Base-by-base conservation (phyloP, 345 rosid genomes). In the Syzygium jambos region DNA sequence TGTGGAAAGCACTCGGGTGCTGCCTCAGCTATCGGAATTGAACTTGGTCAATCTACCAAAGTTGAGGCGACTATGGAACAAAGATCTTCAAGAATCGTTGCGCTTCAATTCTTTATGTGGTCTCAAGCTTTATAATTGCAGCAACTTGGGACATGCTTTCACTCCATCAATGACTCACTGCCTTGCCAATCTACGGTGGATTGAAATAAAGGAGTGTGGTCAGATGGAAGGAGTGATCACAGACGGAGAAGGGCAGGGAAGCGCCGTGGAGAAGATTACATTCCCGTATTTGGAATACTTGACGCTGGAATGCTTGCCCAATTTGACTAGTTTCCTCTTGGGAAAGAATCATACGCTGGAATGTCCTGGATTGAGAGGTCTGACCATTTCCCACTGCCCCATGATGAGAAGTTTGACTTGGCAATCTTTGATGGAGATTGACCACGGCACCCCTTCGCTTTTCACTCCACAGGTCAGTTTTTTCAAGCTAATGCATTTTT, bases 201-300 rank as follows among this genome's bases (percentile, higher is more conserved):
- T 52, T 14, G 4, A 52, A 11, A 52, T 56, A 56, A 56, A 56
- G 0, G 27, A 56, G 12, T 56, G 61, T 56, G 2, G 5, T 22
- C 5, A 56, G 8, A 56, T 56, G 0, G 61, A 56, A 56, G 11
- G 1, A 23, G 61, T 56, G 12, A 56, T 56, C 0, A 12, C 27
- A 9, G 2, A 22, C 11, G 61, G 22, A 9, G 61, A 56, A 56
- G 59, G 11, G 59, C 13, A 9, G 4, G n/a, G 5, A 56, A 23
- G n/a, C 25, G 12, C 12, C 9, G 0, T 1, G 6, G 0, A 22
- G 12, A 22, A 23, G 5, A 56, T 23, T 22, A 56, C 13, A 22
- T 9, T 56, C 2, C n/a, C n/a, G 3, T 1, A 0, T 8, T 0
- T 3, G 13, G 12, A 0, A 12, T 11, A 56, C 38, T 34, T 56